Conservation (phyloP, 2,329 filamentous ascomycete species). For the Aureobasidium sp. region DNA sequence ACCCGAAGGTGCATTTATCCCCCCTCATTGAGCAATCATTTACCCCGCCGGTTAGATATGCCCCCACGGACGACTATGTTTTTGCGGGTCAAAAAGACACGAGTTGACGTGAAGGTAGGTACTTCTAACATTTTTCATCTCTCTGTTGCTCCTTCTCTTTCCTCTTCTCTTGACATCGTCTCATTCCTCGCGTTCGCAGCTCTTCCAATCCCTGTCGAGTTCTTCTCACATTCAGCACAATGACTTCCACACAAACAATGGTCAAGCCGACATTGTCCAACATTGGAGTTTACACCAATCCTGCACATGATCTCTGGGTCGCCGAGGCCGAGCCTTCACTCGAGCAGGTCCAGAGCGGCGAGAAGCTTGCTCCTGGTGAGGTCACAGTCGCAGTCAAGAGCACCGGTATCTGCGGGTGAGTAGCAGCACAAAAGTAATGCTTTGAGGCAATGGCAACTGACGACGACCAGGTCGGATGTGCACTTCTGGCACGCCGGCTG, state of each 20-base stretch:
- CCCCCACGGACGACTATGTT: neutral
- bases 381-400: conserved; percentile 85
- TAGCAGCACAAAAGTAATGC: neutral
- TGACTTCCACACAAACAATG: conserved; percentile 14
- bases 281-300: conserved; percentile 94
- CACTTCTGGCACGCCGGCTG: conserved; percentile 96
- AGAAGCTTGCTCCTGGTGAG: conserved; percentile 67
- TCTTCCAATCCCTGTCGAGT: neutral
- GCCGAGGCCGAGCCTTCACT: conserved; percentile 66
- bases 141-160: conserved; percentile 1
- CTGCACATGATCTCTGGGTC: conserved; percentile 84
- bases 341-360: conserved; percentile 62
- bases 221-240: neutral
- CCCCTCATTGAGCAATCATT: conserved; percentile 8
- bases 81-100: conserved; percentile 13
- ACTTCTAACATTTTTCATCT: conserved; percentile 1
- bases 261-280: conserved; percentile 57
- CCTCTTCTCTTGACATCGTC: neutral
- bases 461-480: conserved; percentile 67
- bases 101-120: conserved; percentile 7
- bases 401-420: conserved; percentile 90
- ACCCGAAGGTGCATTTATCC: conserved; percentile 8
- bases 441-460: neutral
- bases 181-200: neutral
- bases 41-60: conserved; percentile 13